phyloP scores from a whole-genome alignment of 2,329 filamentous ascomycete genomes.

The Cladosporium sp. region DNA sequence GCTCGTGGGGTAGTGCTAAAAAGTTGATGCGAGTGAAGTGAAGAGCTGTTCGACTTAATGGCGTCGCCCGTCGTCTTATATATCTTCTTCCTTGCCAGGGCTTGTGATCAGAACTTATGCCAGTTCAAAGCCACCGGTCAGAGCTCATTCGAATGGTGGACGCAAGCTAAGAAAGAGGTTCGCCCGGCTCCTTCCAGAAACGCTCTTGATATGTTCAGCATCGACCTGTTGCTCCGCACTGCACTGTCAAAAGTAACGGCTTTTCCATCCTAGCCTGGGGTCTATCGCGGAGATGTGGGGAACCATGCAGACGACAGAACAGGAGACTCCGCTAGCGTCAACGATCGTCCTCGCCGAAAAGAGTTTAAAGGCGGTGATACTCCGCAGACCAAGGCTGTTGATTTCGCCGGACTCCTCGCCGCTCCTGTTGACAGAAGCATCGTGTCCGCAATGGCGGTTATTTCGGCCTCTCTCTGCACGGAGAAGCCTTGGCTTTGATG shows the following conservation, averaged over 20 bases:
- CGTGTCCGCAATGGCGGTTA: too few relatives aligned
- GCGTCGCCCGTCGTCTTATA: background rate
- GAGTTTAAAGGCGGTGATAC: background rate
- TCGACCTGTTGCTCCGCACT: too few relatives aligned
- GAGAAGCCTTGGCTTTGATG: too few relatives aligned
- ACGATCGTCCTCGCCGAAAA: background rate
- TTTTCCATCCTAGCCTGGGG: background rate
- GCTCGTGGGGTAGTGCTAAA: background rate
- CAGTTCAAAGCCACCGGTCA: background rate
- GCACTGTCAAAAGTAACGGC: too few relatives aligned
- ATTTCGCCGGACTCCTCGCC: too few relatives aligned
- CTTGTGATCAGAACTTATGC: background rate
- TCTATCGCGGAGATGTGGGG: slow-evolving; percentile 14
- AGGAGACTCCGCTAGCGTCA: background rate
- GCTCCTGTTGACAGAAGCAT: too few relatives aligned
- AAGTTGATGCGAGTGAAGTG: background rate
- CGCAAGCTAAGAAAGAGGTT: background rate
- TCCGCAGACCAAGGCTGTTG: background rate
- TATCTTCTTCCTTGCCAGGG: background rate
- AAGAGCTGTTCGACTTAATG: background rate
- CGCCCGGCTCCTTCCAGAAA: background rate
- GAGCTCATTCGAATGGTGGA: background rate
- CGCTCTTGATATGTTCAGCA: background rate
- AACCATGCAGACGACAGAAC: slow-evolving; percentile 19
- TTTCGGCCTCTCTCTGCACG: too few relatives aligned